Percentiles rank a stretch among this genome's conserved stretches.
Evolutionary conservation across 352 stramenopile genomes (phyloP).

Genomic region (Pythium guiyangense): DNA sequence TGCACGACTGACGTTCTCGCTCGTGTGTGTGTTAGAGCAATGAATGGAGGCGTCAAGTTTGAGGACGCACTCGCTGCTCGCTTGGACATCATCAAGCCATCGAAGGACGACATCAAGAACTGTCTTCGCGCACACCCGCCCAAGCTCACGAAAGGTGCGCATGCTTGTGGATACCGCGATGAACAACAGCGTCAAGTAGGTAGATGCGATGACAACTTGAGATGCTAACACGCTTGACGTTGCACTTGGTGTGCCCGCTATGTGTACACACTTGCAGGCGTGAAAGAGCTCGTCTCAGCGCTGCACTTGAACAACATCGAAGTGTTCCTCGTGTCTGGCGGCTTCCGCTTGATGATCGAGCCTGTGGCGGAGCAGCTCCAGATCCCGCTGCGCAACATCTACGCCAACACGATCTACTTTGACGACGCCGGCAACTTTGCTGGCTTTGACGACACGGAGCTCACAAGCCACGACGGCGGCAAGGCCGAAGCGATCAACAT

Average conservation of each 20-base stretch:
- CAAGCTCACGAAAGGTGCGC: slow-evolving; percentile 56
- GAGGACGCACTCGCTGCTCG: slow-evolving; percentile 95
- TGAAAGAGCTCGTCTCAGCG: slow-evolving; percentile 87
- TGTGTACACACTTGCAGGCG: too few species aligned
- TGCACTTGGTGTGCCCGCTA: slow-evolving; percentile 6
- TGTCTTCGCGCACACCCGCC: slow-evolving; percentile 91
- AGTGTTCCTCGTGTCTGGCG: slow-evolving; percentile 97
- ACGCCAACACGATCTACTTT: slow-evolving; percentile 98
- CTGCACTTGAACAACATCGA: slow-evolving; percentile 89
- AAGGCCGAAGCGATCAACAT: slow-evolving; percentile 79
- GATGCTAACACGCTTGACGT: background rate
- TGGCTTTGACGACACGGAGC: slow-evolving; percentile 94
- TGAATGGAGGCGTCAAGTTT: slow-evolving; percentile 98
- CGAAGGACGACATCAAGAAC: slow-evolving; percentile 76
- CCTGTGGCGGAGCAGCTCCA: slow-evolving; percentile 88
- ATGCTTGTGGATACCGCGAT: background rate
- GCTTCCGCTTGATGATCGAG: slow-evolving; percentile 99
- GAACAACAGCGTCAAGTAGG: too few species aligned
- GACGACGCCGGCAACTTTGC: slow-evolving; percentile 83
- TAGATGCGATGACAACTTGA: too few species aligned
- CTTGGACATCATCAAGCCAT: slow-evolving; percentile 96
- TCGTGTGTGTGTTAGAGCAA: slow-evolving; percentile 70
- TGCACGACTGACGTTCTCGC: slow-evolving; percentile 2
- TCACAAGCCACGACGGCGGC: slow-evolving; percentile 86
- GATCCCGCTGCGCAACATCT: slow-evolving; percentile 91